Evolutionary conservation across 2,329 filamentous ascomycete genomes (phyloP).

Genomic region (Epichloe typhina): DNA sequence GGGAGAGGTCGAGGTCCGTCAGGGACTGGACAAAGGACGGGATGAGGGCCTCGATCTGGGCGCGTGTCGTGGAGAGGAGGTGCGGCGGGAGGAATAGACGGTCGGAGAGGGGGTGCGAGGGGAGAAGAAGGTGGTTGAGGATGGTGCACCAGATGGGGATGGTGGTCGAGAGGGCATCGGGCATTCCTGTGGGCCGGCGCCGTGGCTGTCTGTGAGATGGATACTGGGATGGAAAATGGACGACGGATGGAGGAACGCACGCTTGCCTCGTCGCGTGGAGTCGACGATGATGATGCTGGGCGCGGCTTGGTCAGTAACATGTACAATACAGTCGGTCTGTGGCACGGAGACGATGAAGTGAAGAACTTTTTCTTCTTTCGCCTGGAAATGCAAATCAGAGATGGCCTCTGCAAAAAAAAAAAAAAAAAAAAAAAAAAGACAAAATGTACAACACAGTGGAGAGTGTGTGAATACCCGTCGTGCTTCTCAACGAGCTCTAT

Average conservation of each 20-base stretch:
- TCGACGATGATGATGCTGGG: constrained; percentile 70
- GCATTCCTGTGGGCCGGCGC: constrained; percentile 48
- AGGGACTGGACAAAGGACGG: constrained; percentile 40
- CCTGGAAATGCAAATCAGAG: no score
- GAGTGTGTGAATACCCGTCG: constrained; percentile 42
- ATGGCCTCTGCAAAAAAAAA: no score
- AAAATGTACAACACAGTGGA: neutral
- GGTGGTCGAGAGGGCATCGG: constrained; percentile 87
- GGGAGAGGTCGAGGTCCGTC: constrained; percentile 40
- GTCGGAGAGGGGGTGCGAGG: constrained; percentile 32
- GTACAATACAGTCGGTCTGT: no score
- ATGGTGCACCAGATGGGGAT: constrained; percentile 89
- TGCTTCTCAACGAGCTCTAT: constrained; percentile 50
- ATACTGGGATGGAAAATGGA: no score
- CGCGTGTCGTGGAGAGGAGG: constrained; percentile 57
- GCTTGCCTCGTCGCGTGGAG: constrained; percentile 82
- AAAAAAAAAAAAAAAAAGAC: no score
- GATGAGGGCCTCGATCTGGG: constrained; percentile 57
- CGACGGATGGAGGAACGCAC: constrained; percentile 27
- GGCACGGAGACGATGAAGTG: no score
- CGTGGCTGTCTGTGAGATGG: neutral
- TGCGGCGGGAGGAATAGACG: constrained; percentile 57
- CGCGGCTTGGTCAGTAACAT: neutral
- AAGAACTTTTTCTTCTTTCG: no score
- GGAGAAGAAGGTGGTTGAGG: constrained; percentile 68